Evolutionary conservation across 768 basidiomycete species (phyloP).

Genomic region (Boletus pseudo-olivaceus): DNA sequence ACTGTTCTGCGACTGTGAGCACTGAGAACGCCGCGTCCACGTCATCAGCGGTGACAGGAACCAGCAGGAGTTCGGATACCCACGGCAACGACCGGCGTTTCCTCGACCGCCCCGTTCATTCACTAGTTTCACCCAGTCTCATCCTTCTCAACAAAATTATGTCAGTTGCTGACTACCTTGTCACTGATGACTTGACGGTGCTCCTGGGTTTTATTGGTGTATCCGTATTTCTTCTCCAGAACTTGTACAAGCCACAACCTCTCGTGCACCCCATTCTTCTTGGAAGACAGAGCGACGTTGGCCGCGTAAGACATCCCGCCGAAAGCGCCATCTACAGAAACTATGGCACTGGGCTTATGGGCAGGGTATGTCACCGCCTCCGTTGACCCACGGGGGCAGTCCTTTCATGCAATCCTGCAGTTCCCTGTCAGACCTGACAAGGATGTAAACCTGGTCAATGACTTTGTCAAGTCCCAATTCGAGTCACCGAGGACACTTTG

Average conservation of each 20-base stretch:
- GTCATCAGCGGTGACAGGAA: background rate
- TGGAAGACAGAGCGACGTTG: slow-evolving; percentile 88
- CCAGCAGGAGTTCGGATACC: background rate
- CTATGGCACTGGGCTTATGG: slow-evolving; percentile 83
- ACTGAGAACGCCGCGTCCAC: background rate
- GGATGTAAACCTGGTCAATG: slow-evolving; percentile 62
- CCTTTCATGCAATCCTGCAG: slow-evolving; percentile 36
- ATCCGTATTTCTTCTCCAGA: slow-evolving; percentile 73
- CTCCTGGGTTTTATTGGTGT: slow-evolving; percentile 72
- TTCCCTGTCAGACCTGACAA: slow-evolving; percentile 72
- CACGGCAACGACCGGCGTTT: slow-evolving; percentile 9
- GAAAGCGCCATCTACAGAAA: slow-evolving; percentile 90
- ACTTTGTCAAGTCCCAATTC: slow-evolving; percentile 63
- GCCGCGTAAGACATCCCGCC: slow-evolving; percentile 70
- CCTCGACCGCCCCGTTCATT: background rate
- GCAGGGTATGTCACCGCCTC: slow-evolving; percentile 52
- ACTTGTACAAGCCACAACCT: slow-evolving; percentile 75
- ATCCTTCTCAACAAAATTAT: slow-evolving; percentile 26
- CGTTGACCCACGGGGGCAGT: background rate
- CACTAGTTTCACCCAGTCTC: background rate
- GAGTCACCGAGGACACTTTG: slow-evolving; percentile 73
- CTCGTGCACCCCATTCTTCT: slow-evolving; percentile 93
- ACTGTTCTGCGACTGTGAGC: background rate
- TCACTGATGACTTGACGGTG: slow-evolving; percentile 77
- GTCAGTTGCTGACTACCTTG: slow-evolving; percentile 54